Percentiles rank a stretch among this genome's conserved stretches.
phyloP scores from a whole-genome alignment of 169 alveolate genomes.

The Plasmodium malariae region DNA sequence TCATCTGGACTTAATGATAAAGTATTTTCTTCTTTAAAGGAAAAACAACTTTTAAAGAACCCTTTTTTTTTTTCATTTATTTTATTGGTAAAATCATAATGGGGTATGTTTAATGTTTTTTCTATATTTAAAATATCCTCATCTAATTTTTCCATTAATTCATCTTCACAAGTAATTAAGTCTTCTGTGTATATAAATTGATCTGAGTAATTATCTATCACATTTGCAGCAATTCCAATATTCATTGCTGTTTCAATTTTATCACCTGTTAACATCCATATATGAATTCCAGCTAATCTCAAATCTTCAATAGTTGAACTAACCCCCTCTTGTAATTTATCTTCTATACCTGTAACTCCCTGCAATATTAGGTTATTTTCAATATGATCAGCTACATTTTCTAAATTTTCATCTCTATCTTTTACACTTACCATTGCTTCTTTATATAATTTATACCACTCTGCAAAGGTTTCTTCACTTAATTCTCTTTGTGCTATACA shows the following conservation, averaged over 20 bases:
- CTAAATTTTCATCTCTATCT: slow-evolving; percentile 85
- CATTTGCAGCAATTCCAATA: slow-evolving; percentile 90
- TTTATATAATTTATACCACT: slow-evolving; percentile 84
- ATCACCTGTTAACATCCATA: slow-evolving; percentile 99
- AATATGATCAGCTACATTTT: slow-evolving; percentile 88
- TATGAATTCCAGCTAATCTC: slow-evolving; percentile 95
- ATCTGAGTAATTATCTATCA: slow-evolving; percentile 80
- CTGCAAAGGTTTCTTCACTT: slow-evolving; percentile 81
- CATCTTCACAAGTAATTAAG: slow-evolving; percentile 38
- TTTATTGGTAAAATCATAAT: slow-evolving; percentile 44
- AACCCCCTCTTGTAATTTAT: slow-evolving; percentile 96
- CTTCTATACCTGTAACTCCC: slow-evolving; percentile 98
- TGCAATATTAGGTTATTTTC: slow-evolving; percentile 93
- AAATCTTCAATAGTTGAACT: slow-evolving; percentile 96
- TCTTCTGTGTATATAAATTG: slow-evolving; percentile 73
- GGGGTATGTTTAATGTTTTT: slow-evolving; percentile 50
- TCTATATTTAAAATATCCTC: slow-evolving; percentile 58
- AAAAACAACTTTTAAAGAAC: slow-evolving; percentile 10
- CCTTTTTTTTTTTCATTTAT: neutral
- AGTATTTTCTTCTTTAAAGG: slow-evolving; percentile 7
- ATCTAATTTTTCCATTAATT: slow-evolving; percentile 51
- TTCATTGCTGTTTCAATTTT: slow-evolving; percentile 97
- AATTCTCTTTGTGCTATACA: slow-evolving; percentile 94
- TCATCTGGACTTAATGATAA: slow-evolving; percentile 52
- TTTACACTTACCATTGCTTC: slow-evolving; percentile 80